A percentile compares a stretch with the other conserved stretches of the same genome.
Conservation (phyloP, 1,139 yeast species). For the Pneumocystis oryctolagi region DNA sequence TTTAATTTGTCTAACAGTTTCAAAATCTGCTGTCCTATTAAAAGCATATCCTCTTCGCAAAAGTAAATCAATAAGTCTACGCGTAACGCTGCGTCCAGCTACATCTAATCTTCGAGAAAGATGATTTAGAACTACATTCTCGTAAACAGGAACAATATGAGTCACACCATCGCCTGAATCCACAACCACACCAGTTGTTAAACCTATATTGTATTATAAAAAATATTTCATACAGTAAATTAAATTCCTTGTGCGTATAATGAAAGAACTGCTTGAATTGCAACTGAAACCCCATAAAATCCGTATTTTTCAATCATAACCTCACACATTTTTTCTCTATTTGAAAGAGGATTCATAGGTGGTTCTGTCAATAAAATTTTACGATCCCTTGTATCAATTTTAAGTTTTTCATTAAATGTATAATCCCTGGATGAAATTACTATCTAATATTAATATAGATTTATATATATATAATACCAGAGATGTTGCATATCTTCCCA, state of each 20-base stretch:
- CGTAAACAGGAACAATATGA: constrained; percentile 95
- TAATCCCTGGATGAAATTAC: constrained; percentile 36
- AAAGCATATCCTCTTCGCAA: constrained; percentile 95
- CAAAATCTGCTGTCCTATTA: constrained; percentile 96
- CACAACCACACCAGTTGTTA: constrained; percentile 95
- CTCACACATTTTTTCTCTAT: constrained; percentile 87
- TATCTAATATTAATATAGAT: background rate
- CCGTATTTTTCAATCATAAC: constrained; percentile 94
- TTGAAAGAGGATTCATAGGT: constrained; percentile 90
- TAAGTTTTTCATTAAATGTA: constrained; percentile 83
- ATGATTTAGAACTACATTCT: constrained; percentile 86
- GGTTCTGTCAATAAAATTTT: constrained; percentile 89
- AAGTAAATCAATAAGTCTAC: constrained; percentile 76
- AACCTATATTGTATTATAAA: constrained; percentile 16
- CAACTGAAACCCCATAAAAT: constrained; percentile 93
- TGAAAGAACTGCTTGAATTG: constrained; percentile 95
- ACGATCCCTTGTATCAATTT: constrained; percentile 57
- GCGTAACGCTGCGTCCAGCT: constrained; percentile 95
- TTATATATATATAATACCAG: constrained; percentile 39
- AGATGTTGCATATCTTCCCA: constrained; percentile 99
- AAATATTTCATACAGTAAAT: background rate
- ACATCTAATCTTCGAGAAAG: constrained; percentile 84
- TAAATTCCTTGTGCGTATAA: constrained; percentile 75
- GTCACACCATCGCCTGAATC: constrained; percentile 95
- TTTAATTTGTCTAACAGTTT: constrained; percentile 93